Percentiles rank a stretch among this genome's conserved stretches.
Evolutionary conservation across 73 alveolate genomes (phyloP).

Genomic region (Tetrahymena malaccensis): DNA sequence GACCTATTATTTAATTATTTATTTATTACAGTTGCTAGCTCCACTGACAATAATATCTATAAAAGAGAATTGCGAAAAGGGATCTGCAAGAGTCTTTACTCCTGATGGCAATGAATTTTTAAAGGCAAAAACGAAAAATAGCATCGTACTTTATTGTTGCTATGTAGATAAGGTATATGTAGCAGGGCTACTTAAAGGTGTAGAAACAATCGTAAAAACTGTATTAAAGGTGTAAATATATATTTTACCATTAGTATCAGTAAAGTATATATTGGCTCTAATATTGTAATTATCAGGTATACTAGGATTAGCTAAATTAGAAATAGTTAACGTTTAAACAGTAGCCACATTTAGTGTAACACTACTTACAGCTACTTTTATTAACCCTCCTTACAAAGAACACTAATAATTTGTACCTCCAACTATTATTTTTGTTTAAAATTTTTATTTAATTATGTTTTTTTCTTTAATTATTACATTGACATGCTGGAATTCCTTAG

Average conservation of each 20-base stretch:
- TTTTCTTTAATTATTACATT: not conserved
- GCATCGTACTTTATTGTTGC: not conserved
- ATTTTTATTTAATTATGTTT: not conserved
- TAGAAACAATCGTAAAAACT: not conserved
- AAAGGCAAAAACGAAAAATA: not conserved
- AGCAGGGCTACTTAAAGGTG: not conserved
- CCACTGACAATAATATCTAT: constrained; percentile 6
- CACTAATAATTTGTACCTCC: constrained; percentile 4
- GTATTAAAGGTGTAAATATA: not conserved
- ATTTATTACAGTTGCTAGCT: not conserved
- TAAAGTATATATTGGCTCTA: not conserved
- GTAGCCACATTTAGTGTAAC: not conserved
- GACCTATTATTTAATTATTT: not conserved
- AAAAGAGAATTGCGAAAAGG: constrained; percentile 11
- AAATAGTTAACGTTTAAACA: not conserved
- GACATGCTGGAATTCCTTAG: constrained; percentile 31
- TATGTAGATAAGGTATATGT: constrained; percentile 4
- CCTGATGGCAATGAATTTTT: constrained; percentile 18
- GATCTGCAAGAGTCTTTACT: constrained; percentile 25
- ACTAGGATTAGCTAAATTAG: not conserved
- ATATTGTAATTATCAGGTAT: not conserved
- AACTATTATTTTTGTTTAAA: not conserved
- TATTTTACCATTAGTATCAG: not conserved
- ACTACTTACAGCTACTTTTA: not conserved
- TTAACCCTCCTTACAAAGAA: not conserved